A percentile compares a stretch with the other conserved stretches of the same genome.
phyloP scores from a whole-genome alignment of 352 stramenopile species.

The Globisporangium heterothallicum region DNA sequence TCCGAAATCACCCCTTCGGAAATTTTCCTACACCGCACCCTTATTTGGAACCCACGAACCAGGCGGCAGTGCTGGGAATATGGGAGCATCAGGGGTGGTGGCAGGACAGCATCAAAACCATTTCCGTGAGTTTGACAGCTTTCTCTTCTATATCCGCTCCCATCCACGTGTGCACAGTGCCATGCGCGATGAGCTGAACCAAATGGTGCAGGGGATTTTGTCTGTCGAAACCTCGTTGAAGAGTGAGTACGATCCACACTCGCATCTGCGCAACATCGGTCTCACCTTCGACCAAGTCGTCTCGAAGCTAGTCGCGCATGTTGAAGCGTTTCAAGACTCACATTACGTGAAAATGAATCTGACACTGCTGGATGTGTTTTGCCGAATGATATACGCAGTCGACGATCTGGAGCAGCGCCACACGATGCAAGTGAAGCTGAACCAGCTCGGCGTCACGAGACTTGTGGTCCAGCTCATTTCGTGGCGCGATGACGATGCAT shows the following conservation, averaged over 20 bases:
- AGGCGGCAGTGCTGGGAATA: not conserved
- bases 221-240: conserved; percentile 37
- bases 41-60: conserved; percentile 6
- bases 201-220: conserved; percentile 68
- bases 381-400: conserved; percentile 62
- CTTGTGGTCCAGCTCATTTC: conserved; percentile 65
- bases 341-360: conserved; percentile 65
- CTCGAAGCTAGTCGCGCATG: conserved; percentile 50
- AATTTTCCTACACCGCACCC: conserved; percentile 5
- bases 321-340: conserved; percentile 44
- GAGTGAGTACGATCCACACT: conserved; percentile 39
- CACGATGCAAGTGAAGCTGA: conserved; percentile 64
- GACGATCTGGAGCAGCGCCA: conserved; percentile 43
- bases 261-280: conserved; percentile 32
- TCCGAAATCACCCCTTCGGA: conserved; percentile 9
- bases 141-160: conserved; percentile 33
- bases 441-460: conserved; percentile 50
- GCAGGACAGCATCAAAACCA: conserved; percentile 19
- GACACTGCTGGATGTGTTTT: conserved; percentile 67
- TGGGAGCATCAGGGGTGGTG: too few relatives aligned
- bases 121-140: conserved; percentile 42
- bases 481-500: conserved; percentile 38
- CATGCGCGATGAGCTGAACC: conserved; percentile 65
- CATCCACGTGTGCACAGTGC: conserved; percentile 35
- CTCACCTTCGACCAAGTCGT: conserved; percentile 70